Conservation (phyloP, 176 grass and related monocot genomes). For the Canna indica region DNA sequence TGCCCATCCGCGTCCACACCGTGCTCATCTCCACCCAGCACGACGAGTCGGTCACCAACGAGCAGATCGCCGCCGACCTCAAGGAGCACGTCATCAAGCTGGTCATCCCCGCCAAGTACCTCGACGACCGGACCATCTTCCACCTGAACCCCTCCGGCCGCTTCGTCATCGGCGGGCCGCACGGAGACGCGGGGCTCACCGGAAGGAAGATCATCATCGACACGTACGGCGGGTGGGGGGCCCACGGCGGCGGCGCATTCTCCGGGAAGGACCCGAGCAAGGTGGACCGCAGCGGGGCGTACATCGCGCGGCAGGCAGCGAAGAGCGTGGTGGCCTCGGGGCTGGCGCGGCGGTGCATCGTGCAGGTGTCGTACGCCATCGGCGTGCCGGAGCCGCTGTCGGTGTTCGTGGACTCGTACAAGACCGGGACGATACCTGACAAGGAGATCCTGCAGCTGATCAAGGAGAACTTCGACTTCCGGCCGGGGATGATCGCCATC, state of each 20-base stretch:
- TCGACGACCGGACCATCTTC: conserved; percentile 18
- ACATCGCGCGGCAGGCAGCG: conserved; percentile 5
- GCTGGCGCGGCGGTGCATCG: conserved; percentile 8
- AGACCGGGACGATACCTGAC: neutral
- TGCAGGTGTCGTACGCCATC: conserved; percentile 12
- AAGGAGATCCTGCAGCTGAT: neutral
- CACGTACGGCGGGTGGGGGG: conserved; percentile 7
- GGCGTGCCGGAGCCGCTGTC: conserved; percentile 8
- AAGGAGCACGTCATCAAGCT: conserved; percentile 85
- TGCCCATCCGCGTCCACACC: conserved; percentile 49
- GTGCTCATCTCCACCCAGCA: conserved; percentile 87
- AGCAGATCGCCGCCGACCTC: conserved; percentile 68
- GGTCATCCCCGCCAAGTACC: conserved; percentile 30
- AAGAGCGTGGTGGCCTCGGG: conserved; percentile 16
- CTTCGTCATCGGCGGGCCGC: conserved; percentile 17
- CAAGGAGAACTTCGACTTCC: conserved; percentile 9
- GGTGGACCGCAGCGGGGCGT: conserved; percentile 11
- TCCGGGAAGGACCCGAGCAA: conserved; percentile 3
- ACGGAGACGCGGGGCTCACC: conserved; percentile 3
- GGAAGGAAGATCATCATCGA: conserved; percentile 18
- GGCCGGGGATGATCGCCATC: conserved; percentile 3
- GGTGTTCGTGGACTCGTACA: conserved; percentile 11
- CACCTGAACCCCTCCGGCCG: conserved; percentile 12
- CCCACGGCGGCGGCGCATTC: conserved; percentile 2
- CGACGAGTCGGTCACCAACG: conserved; percentile 66